These are phyloP conservation scores for Hibiscus syriacus DNA, from an alignment of 345 rosid genomes.

Conservation along the genomic window DNA sequence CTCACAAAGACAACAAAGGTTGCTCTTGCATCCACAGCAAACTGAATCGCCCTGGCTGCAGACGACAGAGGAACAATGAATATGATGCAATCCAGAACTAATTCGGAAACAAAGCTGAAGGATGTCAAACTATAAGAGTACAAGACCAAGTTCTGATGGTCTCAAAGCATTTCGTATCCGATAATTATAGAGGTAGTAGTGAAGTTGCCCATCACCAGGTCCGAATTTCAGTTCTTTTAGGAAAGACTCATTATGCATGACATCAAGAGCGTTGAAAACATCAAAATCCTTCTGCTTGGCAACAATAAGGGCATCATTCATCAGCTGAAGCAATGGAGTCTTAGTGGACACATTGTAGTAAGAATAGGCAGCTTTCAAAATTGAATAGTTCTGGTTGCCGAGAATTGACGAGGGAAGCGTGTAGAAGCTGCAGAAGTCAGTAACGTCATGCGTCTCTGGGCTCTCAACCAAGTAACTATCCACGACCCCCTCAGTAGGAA, in stretches of 20 bases:
- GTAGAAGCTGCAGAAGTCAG: constrained; percentile 94
- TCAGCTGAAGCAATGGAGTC: constrained; percentile 12
- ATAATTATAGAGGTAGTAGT: background rate
- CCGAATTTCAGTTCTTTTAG: background rate
- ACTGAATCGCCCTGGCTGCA: background rate
- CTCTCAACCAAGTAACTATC: constrained; percentile 85
- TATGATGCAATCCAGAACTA: constrained; percentile 6
- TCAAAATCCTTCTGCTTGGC: background rate
- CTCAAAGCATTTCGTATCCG: background rate
- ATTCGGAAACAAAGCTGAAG: constrained; percentile 7
- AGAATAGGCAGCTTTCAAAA: constrained; percentile 90
- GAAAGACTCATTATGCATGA: background rate
- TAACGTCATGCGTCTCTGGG: constrained; percentile 76
- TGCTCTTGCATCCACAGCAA: constrained; percentile 8
- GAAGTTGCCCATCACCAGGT: background rate
- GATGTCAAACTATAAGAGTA: constrained; percentile 41
- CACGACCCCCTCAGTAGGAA: constrained; percentile 66
- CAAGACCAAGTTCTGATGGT: background rate
- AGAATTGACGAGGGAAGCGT: constrained; percentile 89
- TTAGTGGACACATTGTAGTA: constrained; percentile 80
- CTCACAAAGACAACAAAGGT: background rate
- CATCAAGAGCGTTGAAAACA: background rate
- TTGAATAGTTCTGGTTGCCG: constrained; percentile 64
- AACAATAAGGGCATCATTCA: background rate
- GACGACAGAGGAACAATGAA: constrained; percentile 1